Evolutionary conservation across 108 stramenopile genomes (phyloP), one percentile per base, ranked within the genome.

Genomic region (Fistulifera solaris): DNA sequence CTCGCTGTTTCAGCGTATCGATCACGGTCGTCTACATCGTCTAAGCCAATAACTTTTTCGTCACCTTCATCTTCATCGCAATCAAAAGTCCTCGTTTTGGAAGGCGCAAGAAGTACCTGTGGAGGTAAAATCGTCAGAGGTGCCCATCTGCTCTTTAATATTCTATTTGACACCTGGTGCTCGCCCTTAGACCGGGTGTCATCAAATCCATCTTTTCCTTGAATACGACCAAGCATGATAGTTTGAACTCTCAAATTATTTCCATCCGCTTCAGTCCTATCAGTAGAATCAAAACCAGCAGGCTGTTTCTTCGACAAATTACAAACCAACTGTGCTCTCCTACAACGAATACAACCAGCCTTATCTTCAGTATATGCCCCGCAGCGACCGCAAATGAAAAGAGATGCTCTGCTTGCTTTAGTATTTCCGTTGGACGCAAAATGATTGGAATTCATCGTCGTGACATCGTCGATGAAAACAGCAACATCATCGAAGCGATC

Each of bases 311-410:
- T 81, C 27, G 84, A 74, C 63, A 73, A 67, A 41, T 83, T 74
- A 46, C 66, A 72, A 10, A 91, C 73, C 6, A 91, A 62, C 56
- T 74, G 75, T 16, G 72, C 69, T 48, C 75, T 52, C 22, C 81
- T 67, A 47, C 89, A 91, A 13, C 58, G 68, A 19, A 80, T 63
- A 59, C 89, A 87, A 6, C 81, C 83, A 21, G 64, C 72, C 24
- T 78, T 64, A 17, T 48, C 66, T 35, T 54, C 38, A 42, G 78
- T 78, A 4, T 77, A 54, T 12, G 67, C 70, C 54, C 71, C 65
- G 52, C 83, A 85, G 27, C 68, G 65, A 23, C 81, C 81, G 38
- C 88, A 89, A 51, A 70, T 76, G 52, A 81, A 72, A 13, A 73
- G 52, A 3, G 19, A 52, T 15, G n/a, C 46, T 14, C 52, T 43